phyloP scores from a whole-genome alignment of 192 early-diverging fungal species.

The Backusella westeae region DNA sequence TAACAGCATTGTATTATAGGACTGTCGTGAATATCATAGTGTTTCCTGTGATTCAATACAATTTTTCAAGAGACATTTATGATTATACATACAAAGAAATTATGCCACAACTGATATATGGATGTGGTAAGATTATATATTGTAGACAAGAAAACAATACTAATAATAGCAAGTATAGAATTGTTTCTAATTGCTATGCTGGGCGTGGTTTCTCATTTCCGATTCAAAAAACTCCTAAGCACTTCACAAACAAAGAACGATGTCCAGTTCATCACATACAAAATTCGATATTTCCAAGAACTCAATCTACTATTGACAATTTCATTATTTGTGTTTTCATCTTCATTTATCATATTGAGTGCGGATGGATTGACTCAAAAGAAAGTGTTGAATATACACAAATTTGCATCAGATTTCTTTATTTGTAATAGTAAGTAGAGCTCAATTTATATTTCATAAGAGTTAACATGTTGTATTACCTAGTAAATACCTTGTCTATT shows the following conservation, averaged over 20 bases:
- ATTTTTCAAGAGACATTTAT: slow-evolving; percentile 29
- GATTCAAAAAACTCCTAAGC: slow-evolving; percentile 29
- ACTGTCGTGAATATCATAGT: slow-evolving; percentile 23
- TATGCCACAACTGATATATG: slow-evolving; percentile 36
- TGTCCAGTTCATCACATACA: slow-evolving; percentile 13
- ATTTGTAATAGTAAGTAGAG: slow-evolving; percentile 36
- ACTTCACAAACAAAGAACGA: slow-evolving; percentile 15
- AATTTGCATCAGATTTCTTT: slow-evolving; percentile 33
- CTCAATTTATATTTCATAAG: background rate
- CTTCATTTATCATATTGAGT: slow-evolving; percentile 34
- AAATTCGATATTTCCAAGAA: slow-evolving; percentile 33
- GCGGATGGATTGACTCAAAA: slow-evolving; percentile 34
- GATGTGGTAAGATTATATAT: slow-evolving; percentile 12
- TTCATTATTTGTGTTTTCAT: slow-evolving; percentile 16
- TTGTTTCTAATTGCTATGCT: slow-evolving; percentile 28
- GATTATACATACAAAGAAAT: slow-evolving; percentile 26
- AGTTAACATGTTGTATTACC: background rate
- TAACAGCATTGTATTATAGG: slow-evolving; percentile 6
- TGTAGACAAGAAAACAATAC: background rate
- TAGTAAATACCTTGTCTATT: slow-evolving; percentile 22
- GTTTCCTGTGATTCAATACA: slow-evolving; percentile 42
- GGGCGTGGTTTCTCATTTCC: slow-evolving; percentile 32
- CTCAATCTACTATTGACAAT: slow-evolving; percentile 28
- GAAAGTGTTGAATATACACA: slow-evolving; percentile 21
- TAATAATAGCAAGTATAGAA: background rate